Conservation (phyloP, 1,139 yeast species). For the Blastobotrys petasosporus region DNA sequence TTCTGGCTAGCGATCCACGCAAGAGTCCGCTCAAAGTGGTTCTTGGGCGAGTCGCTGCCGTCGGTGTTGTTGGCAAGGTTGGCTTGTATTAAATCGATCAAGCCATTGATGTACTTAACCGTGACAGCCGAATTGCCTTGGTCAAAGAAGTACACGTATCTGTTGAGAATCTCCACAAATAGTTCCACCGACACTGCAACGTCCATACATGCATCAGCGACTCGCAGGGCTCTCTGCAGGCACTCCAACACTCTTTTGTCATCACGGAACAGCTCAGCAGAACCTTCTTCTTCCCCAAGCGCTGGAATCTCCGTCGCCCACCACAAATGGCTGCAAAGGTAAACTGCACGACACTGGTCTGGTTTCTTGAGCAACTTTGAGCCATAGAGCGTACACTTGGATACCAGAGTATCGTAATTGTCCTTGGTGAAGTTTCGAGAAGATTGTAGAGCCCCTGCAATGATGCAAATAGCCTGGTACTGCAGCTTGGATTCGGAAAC, state of each 20-base stretch:
- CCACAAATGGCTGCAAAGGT: slow-evolving; percentile 86
- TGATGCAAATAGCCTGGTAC: slow-evolving; percentile 46
- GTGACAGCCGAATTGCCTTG: slow-evolving; percentile 74
- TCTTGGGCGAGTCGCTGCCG: slow-evolving; percentile 38
- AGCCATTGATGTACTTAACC: slow-evolving; percentile 71
- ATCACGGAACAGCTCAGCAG: slow-evolving; percentile 39
- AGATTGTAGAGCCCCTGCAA: slow-evolving; percentile 58
- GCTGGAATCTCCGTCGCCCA: slow-evolving; percentile 67
- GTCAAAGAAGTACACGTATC: slow-evolving; percentile 76
- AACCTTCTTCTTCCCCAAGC: slow-evolving; percentile 44
- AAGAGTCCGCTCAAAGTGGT: slow-evolving; percentile 62
- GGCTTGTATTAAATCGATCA: slow-evolving; percentile 75
- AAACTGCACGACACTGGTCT: slow-evolving; percentile 90
- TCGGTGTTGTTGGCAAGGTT: slow-evolving; percentile 47
- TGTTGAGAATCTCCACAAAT: slow-evolving; percentile 82
- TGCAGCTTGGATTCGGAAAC: slow-evolving; percentile 58
- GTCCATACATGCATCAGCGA: slow-evolving; percentile 92
- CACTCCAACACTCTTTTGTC: slow-evolving; percentile 63
- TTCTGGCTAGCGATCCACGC: slow-evolving; percentile 61
- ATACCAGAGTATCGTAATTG: slow-evolving; percentile 72
- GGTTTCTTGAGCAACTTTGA: slow-evolving; percentile 84
- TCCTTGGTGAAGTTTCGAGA: slow-evolving; percentile 52
- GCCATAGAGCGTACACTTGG: slow-evolving; percentile 81
- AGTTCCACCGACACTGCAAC: slow-evolving; percentile 69
- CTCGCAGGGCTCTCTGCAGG: slow-evolving; percentile 68